Evolutionary conservation across 1,284 basidiomycete genomes (phyloP), one percentile per base, ranked within the genome.

Genomic region (Malassezia obtusa): DNA sequence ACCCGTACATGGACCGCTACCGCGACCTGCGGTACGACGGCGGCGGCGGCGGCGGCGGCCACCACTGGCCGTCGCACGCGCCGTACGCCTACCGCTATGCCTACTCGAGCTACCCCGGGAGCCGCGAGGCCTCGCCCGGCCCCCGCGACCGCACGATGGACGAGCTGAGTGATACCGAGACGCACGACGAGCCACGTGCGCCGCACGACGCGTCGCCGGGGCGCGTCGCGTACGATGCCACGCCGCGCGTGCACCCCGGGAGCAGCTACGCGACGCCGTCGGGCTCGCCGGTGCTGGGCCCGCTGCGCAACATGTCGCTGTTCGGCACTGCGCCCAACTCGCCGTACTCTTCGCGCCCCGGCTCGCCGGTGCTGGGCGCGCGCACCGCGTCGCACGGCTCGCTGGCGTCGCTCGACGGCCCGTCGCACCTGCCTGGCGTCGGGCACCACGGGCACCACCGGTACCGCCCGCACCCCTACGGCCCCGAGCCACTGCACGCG

Each of bases 321-420:
- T 62, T 73, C 30, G 66, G 65, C 43, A 71, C 68, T 25, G 67
- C 68, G 25, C 67, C 67, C 41, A 73, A 66, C 60, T 65, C 62
- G 47, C 70, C 70, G 5, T 50, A 60, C 43, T 57, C 64, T 2
- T 69, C 67, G 25, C 59, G 70, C 10, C 63, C 70, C 3, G 60
- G 61, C 40, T 73, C 70, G 5, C 68, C 68, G 3, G 60, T 61
- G 24, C 61, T 59, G 25, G 60, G 52, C 28, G 56, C 61, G 21
- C 63, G 64, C 38, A 54, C 55, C 28, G 37, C 57, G 19, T 59
- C 61, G 37, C 56, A 60, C 46, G 39, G 52, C 21, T 45, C 53
- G 9, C 53, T 56, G 8, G 11, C 49, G 5, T 31, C 52, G 19
- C 31, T 48, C 26, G 65, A 69, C 24, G 67, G 67, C 6, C 67